Percentiles rank a stretch among this genome's conserved stretches.
phyloP scores from a whole-genome alignment of 495 filamentous ascomycete genomes.

The Tuber borchii region DNA sequence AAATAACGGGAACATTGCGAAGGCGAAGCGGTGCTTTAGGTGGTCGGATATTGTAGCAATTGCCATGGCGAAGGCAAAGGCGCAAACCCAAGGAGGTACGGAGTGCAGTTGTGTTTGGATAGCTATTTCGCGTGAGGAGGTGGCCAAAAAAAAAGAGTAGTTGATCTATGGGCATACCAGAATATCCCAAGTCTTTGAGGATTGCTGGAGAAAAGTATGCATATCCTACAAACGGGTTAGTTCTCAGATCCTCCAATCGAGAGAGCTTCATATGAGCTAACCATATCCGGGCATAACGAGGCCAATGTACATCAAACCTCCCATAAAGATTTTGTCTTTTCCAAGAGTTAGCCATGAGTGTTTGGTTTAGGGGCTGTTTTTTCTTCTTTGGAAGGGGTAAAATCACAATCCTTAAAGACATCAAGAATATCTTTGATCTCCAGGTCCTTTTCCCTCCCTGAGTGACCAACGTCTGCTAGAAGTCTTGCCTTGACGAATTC shows the following conservation, averaged over 20 bases:
- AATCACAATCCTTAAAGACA: slow-evolving; percentile 63
- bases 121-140: slow-evolving; percentile 37
- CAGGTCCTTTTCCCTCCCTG: slow-evolving; percentile 54
- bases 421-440: slow-evolving; percentile 58
- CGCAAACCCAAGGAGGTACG: slow-evolving; percentile 74
- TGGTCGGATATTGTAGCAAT: slow-evolving; percentile 64
- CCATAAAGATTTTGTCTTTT: slow-evolving; percentile 58
- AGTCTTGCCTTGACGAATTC: slow-evolving; percentile 67
- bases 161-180: not conserved
- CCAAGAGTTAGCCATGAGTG: not conserved
- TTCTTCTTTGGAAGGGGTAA: slow-evolving; percentile 46
- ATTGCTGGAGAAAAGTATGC: slow-evolving; percentile 76
- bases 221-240: slow-evolving; percentile 26
- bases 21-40: slow-evolving; percentile 64
- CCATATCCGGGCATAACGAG: slow-evolving; percentile 82
- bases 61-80: slow-evolving; percentile 68
- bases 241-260: not conserved
- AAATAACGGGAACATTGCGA: slow-evolving; percentile 58
- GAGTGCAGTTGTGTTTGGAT: slow-evolving; percentile 73
- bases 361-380: not conserved
- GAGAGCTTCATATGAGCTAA: slow-evolving; percentile 42
- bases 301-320: slow-evolving; percentile 84
- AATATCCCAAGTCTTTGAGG: slow-evolving; percentile 60
- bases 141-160: slow-evolving; percentile 30
- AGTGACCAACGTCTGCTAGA: slow-evolving; percentile 67